Percentiles rank a stretch among this genome's conserved stretches.
These are phyloP conservation scores for Botrytis aclada DNA, from an alignment of 2,329 filamentous ascomycete genomes.

Conservation along the genomic window DNA sequence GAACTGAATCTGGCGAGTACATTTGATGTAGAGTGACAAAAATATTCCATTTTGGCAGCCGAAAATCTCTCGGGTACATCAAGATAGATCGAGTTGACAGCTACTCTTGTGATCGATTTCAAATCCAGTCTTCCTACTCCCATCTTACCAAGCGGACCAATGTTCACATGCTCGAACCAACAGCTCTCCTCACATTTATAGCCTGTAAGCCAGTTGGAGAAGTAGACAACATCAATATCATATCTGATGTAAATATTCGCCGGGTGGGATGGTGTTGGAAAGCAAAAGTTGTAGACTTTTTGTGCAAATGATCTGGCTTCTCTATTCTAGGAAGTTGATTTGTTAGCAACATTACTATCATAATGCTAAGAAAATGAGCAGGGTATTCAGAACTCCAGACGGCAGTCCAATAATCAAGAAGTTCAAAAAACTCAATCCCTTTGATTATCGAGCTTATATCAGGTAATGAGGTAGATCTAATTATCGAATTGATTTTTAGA, in stretches of 20 bases:
- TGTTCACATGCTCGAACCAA: slow-evolving; percentile 4
- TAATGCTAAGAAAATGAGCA: neutral
- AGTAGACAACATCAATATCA: slow-evolving; percentile 2
- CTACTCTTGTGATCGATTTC: neutral
- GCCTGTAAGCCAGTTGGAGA: neutral
- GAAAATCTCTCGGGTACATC: neutral
- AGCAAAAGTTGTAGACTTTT: neutral
- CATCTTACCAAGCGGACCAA: slow-evolving; percentile 11
- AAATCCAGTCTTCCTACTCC: neutral
- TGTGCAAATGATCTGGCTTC: slow-evolving; percentile 3
- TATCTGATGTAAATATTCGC: slow-evolving; percentile 7
- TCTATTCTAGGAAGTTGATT: neutral
- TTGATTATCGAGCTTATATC: neutral
- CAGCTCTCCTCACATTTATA: neutral
- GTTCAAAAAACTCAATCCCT: neutral
- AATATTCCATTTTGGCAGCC: neutral
- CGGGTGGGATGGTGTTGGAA: neutral
- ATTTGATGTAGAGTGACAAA: neutral
- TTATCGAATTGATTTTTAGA: neutral
- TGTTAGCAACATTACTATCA: slow-evolving; percentile 5
- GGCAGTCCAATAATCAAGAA: neutral
- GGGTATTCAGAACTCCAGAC: neutral
- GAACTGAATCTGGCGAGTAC: neutral
- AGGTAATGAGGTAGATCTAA: neutral
- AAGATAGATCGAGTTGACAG: slow-evolving; percentile 8